These are phyloP conservation scores for Endocarpon pusillum DNA, from an alignment of 495 filamentous ascomycete genomes.

Conservation along the genomic window DNA sequence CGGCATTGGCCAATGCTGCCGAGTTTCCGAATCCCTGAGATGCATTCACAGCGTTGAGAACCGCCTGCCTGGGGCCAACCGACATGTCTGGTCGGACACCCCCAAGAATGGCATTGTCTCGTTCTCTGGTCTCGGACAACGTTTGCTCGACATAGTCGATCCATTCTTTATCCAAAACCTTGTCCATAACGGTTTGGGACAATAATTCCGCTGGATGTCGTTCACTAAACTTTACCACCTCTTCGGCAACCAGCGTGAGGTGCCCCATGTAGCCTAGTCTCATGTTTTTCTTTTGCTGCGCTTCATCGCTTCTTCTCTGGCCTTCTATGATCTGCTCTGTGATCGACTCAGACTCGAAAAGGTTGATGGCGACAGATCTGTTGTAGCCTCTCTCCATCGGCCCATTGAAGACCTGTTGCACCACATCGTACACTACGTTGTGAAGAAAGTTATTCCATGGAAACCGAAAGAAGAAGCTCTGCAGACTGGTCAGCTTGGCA, in stretches of 20 bases:
- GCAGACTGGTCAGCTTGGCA: slow-evolving; percentile 2
- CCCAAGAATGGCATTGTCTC: slow-evolving; percentile 96
- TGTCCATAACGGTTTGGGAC: slow-evolving; percentile 68
- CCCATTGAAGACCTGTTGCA: slow-evolving; percentile 98
- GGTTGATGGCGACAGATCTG: slow-evolving; percentile 75
- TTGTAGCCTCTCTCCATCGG: slow-evolving; percentile 95
- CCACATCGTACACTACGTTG: slow-evolving; percentile 97
- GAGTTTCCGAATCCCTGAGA: slow-evolving; percentile 43
- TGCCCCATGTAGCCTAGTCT: slow-evolving; percentile 98
- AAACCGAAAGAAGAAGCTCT: slow-evolving; percentile 96
- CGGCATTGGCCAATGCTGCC: slow-evolving; percentile 59
- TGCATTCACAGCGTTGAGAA: slow-evolving; percentile 42
- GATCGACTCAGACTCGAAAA: slow-evolving; percentile 78
- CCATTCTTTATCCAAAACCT: slow-evolving; percentile 76
- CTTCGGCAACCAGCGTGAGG: slow-evolving; percentile 90
- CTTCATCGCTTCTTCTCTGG: slow-evolving; percentile 69
- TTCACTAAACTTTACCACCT: slow-evolving; percentile 97
- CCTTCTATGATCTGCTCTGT: slow-evolving; percentile 85
- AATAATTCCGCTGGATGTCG: slow-evolving; percentile 79
- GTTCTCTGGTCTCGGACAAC: slow-evolving; percentile 81
- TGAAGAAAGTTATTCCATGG: slow-evolving; percentile 99
- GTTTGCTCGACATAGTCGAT: slow-evolving; percentile 91
- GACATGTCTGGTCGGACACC: slow-evolving; percentile 84
- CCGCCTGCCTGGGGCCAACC: slow-evolving; percentile 47
- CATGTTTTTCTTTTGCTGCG: slow-evolving; percentile 65